Evolutionary conservation across 1,284 basidiomycete species (phyloP).

Genomic region (Neotropicomus parvogracilis): DNA sequence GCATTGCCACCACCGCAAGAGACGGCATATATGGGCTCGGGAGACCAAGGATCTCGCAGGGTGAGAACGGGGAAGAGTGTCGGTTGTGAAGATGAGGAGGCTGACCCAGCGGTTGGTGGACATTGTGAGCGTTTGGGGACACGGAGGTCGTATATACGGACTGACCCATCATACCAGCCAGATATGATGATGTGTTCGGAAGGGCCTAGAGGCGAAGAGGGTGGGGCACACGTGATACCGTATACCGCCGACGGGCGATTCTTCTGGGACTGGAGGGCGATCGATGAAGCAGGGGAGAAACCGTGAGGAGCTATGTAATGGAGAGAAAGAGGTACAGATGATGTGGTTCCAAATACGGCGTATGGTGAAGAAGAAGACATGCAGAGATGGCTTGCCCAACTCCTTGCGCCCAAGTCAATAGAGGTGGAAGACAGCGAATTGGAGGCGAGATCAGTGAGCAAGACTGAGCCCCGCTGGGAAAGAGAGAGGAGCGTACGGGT

Average conservation of each 20-base stretch:
- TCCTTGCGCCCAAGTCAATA: slow-evolving; percentile 46
- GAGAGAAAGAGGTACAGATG: slow-evolving; percentile 52
- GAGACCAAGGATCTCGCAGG: slow-evolving; percentile 60
- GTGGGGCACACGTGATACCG: slow-evolving; percentile 57
- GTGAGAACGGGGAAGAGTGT: slow-evolving; percentile 52
- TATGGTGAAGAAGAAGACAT: slow-evolving; percentile 50
- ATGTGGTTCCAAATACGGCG: slow-evolving; percentile 64
- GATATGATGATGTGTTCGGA: slow-evolving; percentile 71
- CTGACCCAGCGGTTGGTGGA: background rate
- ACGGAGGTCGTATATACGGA: slow-evolving; percentile 70
- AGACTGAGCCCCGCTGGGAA: slow-evolving; percentile 51
- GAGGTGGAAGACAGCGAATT: slow-evolving; percentile 28
- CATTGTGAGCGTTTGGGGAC: slow-evolving; percentile 30
- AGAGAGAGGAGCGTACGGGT: slow-evolving; percentile 49
- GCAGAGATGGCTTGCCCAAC: slow-evolving; percentile 61
- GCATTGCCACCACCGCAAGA: slow-evolving; percentile 65
- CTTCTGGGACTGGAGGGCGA: slow-evolving; percentile 42
- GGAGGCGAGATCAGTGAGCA: slow-evolving; percentile 37
- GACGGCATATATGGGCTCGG: slow-evolving; percentile 69
- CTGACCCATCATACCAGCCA: slow-evolving; percentile 75
- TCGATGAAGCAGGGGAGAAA: slow-evolving; percentile 44
- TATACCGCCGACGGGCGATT: slow-evolving; percentile 59
- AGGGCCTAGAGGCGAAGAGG: slow-evolving; percentile 57
- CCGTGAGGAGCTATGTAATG: slow-evolving; percentile 47
- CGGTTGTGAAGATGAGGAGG: slow-evolving; percentile 18